phyloP scores from a whole-genome alignment of 257 asterid genomes.

The Nicotiana sylvestris region DNA sequence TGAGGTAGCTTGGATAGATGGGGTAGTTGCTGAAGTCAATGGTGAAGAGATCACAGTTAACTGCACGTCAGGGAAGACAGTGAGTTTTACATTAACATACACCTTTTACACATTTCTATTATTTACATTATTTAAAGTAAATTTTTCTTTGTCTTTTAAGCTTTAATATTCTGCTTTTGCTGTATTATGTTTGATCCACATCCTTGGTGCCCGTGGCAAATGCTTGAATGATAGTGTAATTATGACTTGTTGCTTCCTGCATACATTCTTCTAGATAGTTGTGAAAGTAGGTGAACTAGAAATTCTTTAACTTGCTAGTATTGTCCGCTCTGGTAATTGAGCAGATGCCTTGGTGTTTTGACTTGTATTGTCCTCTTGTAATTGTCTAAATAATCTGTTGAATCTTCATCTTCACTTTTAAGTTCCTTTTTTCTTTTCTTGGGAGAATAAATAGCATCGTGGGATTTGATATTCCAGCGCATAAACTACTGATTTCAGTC shows the following conservation, averaged over 20 bases:
- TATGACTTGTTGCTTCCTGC: background rate
- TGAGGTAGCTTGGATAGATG: slow-evolving; percentile 90
- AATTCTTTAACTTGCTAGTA: background rate
- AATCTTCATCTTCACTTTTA: background rate
- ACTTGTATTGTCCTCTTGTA: background rate
- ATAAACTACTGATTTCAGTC: background rate
- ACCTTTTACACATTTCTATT: background rate
- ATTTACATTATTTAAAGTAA: background rate
- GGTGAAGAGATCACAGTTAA: slow-evolving; percentile 58
- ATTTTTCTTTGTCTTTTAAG: background rate
- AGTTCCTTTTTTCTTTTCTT: background rate
- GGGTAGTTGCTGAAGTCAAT: slow-evolving; percentile 58
- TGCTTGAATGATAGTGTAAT: background rate
- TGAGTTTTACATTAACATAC: slow-evolving; percentile 29
- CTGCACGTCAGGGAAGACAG: slow-evolving; percentile 68
- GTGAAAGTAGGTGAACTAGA: background rate
- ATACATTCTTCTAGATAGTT: background rate
- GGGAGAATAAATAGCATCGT: background rate
- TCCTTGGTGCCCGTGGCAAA: background rate
- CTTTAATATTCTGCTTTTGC: background rate
- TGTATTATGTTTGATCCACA: background rate
- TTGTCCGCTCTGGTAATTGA: background rate
- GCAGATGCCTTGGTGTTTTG: background rate
- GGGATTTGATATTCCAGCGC: background rate
- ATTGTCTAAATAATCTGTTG: background rate